Evolutionary conservation across 164 flowering plant species (phyloP), one percentile per base, ranked within the genome.

Genomic region (Euptelea pleiosperma): DNA sequence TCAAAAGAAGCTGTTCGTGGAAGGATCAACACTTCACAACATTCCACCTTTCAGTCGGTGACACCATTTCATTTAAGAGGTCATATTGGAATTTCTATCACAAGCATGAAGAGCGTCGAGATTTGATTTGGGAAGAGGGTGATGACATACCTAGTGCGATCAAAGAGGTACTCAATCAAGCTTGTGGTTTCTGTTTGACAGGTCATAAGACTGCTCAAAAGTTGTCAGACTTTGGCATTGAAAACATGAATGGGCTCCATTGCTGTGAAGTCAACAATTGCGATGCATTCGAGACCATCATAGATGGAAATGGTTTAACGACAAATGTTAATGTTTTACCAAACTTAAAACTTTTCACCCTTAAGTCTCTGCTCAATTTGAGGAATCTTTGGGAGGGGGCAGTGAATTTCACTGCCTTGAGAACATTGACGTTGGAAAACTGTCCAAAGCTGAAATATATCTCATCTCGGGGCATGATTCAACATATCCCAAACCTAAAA

Each of bases 251-350:
- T n/a, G n/a, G 51, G 8, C 14, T 10, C 14, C 24, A 44, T 60
- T 15, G 44, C 48, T 69, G 68, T 22, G n/a, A 41, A 16, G 18
- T 69, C 12, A 44, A 28, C 15, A 56, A 48, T 1, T 69, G 73
- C 26, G 52, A 54, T 45, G 57, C 52, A 45, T 21, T 69, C 8
- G 24, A 46, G 33, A 35, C 39, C 7, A 3, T 69, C 8, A 8
- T n/a, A n/a, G n/a, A n/a, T n/a, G n/a, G n/a, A n/a, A n/a, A n/a
- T n/a, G n/a, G n/a, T n/a, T n/a, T n/a, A n/a, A n/a, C n/a, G n/a
- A n/a, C n/a, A n/a, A n/a, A n/a, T n/a, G n/a, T n/a, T n/a, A n/a
- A n/a, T n/a, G n/a, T n/a, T n/a, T n/a, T n/a, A n/a, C n/a, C n/a
- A n/a, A n/a, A n/a, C n/a, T n/a, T n/a, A n/a, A n/a, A 28, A 22